phyloP scores from a whole-genome alignment of 306 rosid species.

The Biancaea sappan region DNA sequence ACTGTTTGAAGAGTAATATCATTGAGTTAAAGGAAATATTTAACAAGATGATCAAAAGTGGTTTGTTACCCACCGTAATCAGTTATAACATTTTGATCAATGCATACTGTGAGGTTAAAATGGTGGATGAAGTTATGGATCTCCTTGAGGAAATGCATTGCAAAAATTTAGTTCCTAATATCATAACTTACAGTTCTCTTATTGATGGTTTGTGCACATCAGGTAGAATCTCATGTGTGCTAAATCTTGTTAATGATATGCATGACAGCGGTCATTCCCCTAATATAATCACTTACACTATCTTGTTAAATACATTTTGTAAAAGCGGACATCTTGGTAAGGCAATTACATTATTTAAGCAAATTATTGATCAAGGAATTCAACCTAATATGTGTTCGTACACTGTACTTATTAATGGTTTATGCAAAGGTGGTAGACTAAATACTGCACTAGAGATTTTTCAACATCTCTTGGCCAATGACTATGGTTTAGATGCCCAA shows the following conservation, averaged over 20 bases:
- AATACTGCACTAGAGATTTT: too few species aligned
- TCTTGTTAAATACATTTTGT: too few species aligned
- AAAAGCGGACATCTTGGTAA: too few species aligned
- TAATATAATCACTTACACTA: slow-evolving; percentile 36
- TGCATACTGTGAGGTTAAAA: slow-evolving; percentile 40
- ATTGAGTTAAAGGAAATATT: slow-evolving; percentile 31
- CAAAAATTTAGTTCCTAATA: slow-evolving; percentile 27
- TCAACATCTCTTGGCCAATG: too few species aligned
- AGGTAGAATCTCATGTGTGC: slow-evolving; percentile 26
- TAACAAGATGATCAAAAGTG: slow-evolving; percentile 13
- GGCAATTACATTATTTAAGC: too few species aligned
- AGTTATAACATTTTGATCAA: slow-evolving; percentile 44
- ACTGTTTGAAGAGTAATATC: slow-evolving; percentile 32
- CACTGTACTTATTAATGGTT: too few species aligned
- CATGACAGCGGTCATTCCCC: slow-evolving; percentile 30
- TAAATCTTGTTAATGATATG: slow-evolving; percentile 30
- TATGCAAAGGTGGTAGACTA: too few species aligned
- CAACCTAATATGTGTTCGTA: too few species aligned
- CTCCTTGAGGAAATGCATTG: slow-evolving; percentile 27
- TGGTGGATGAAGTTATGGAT: slow-evolving; percentile 38
- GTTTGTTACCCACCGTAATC: slow-evolving; percentile 32
- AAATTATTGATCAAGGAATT: too few species aligned
- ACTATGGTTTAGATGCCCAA: too few species aligned
- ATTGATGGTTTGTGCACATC: slow-evolving; percentile 44
- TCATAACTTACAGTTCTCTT: slow-evolving; percentile 33